phyloP scores from a whole-genome alignment of 2,329 filamentous ascomycete genomes.

The Passalora sequoiae region DNA sequence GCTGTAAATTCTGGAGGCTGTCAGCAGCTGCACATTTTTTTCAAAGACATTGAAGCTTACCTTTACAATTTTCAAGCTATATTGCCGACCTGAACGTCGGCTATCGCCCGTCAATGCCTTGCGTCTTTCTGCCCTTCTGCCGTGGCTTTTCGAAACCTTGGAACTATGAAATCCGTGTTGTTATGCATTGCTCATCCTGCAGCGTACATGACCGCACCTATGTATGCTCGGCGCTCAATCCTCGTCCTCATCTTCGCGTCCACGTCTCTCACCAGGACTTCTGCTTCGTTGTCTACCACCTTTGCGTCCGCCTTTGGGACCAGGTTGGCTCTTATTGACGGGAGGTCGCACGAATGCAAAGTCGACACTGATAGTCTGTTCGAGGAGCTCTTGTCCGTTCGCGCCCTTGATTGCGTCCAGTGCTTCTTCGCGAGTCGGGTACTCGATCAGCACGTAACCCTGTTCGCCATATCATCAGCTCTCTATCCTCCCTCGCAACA shows the following conservation, averaged over 20 bases:
- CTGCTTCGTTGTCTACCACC: constrained; percentile 39
- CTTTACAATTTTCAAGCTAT: too few relatives aligned
- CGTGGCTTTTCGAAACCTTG: too few relatives aligned
- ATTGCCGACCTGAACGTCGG: constrained; percentile 1
- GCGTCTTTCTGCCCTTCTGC: background rate
- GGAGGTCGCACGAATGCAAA: constrained; percentile 81
- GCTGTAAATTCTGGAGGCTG: too few relatives aligned
- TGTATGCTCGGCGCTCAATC: constrained; percentile 8
- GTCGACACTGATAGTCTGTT: constrained; percentile 75
- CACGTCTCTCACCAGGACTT: constrained; percentile 38
- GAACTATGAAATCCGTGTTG: background rate
- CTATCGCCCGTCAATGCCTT: background rate
- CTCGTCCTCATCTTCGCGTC: constrained; percentile 23
- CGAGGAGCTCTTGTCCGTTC: constrained; percentile 70
- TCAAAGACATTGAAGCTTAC: too few relatives aligned
- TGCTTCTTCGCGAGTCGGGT: constrained; percentile 71
- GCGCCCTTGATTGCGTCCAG: constrained; percentile 75
- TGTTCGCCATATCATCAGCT: constrained; percentile 33
- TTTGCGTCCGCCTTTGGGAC: constrained; percentile 29
- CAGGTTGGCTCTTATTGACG: constrained; percentile 48
- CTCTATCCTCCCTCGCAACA: background rate
- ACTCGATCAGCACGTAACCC: constrained; percentile 84
- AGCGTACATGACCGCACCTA: background rate
- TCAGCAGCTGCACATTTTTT: too few relatives aligned
- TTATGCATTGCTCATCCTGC: background rate